A percentile compares a stretch with the other conserved stretches of the same genome.
These are phyloP conservation scores for Tulasnella sp. DNA, from an alignment of 768 basidiomycete species.

Conservation along the genomic window DNA sequence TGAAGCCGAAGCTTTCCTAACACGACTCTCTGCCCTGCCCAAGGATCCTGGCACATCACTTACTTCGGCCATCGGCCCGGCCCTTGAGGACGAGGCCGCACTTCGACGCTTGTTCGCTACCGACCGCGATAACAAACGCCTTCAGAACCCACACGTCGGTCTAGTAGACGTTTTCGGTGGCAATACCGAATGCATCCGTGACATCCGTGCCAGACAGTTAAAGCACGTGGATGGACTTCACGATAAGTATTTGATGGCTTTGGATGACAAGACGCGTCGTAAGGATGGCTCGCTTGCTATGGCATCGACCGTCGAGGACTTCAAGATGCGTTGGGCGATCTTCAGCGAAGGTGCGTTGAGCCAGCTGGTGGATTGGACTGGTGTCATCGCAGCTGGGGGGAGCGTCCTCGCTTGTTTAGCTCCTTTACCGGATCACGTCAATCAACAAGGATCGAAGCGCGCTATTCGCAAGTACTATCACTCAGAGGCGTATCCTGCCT, in stretches of 20 bases:
- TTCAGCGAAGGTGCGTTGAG: constrained; percentile 54
- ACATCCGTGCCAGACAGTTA: background rate
- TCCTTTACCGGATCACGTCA: constrained; percentile 33
- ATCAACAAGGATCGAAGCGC: constrained; percentile 35
- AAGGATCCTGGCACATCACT: constrained; percentile 29
- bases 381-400: constrained; percentile 37
- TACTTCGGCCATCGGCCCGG: constrained; percentile 38
- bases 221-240: background rate
- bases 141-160: constrained; percentile 42
- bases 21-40: background rate
- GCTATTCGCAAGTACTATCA: constrained; percentile 51
- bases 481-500: constrained; percentile 43
- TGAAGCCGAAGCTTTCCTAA: constrained; percentile 5
- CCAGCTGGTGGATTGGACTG: constrained; percentile 38
- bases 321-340: constrained; percentile 52
- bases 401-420: constrained; percentile 46
- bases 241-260: background rate
- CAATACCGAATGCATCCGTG: background rate
- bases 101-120: constrained; percentile 46
- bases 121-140: constrained; percentile 33
- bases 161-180: constrained; percentile 36
- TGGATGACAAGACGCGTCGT: background rate
- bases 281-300: background rate
- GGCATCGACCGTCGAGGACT: constrained; percentile 37
- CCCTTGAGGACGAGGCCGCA: constrained; percentile 46